Conservation (phyloP, 768 basidiomycete genomes). For the Termitomyces sp. region DNA sequence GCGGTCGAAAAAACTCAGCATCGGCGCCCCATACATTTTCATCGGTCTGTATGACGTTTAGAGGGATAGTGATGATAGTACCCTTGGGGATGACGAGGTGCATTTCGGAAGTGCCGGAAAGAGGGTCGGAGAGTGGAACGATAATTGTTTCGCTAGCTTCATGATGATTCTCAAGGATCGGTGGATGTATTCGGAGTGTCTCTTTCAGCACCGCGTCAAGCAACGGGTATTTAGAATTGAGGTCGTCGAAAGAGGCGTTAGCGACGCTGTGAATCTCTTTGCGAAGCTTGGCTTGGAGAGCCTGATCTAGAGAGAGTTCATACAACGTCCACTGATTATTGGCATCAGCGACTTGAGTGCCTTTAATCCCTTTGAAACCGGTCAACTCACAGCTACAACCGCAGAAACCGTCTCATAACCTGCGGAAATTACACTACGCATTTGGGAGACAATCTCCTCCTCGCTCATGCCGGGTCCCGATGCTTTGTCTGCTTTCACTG, state of each 20-base stretch:
- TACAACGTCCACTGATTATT: slow-evolving; percentile 57
- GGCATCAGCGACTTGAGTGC: slow-evolving; percentile 1
- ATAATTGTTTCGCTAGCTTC: slow-evolving; percentile 48
- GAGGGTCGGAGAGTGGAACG: slow-evolving; percentile 50
- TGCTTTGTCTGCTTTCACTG: slow-evolving; percentile 40
- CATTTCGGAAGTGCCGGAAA: slow-evolving; percentile 37
- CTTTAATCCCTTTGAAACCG: background rate
- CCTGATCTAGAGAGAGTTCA: slow-evolving; percentile 47
- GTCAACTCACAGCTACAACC: slow-evolving; percentile 30
- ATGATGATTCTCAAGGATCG: slow-evolving; percentile 63
- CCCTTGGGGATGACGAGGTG: slow-evolving; percentile 51
- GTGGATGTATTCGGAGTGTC: slow-evolving; percentile 55
- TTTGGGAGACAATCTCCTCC: slow-evolving; percentile 50
- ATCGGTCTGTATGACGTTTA: slow-evolving; percentile 54
- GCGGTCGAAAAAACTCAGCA: slow-evolving; percentile 50
- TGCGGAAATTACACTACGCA: slow-evolving; percentile 60
- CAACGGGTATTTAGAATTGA: slow-evolving; percentile 45
- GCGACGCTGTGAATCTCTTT: slow-evolving; percentile 42
- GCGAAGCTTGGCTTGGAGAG: slow-evolving; percentile 52
- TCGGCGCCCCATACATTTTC: slow-evolving; percentile 55
- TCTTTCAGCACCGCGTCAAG: slow-evolving; percentile 61
- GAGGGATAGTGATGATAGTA: slow-evolving; percentile 48
- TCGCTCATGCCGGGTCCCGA: slow-evolving; percentile 37
- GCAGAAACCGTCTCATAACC: slow-evolving; percentile 53
- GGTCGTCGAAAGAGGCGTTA: slow-evolving; percentile 47